Conservation (phyloP, 2,329 filamentous ascomycete genomes). For the Fusarium temperatum region DNA sequence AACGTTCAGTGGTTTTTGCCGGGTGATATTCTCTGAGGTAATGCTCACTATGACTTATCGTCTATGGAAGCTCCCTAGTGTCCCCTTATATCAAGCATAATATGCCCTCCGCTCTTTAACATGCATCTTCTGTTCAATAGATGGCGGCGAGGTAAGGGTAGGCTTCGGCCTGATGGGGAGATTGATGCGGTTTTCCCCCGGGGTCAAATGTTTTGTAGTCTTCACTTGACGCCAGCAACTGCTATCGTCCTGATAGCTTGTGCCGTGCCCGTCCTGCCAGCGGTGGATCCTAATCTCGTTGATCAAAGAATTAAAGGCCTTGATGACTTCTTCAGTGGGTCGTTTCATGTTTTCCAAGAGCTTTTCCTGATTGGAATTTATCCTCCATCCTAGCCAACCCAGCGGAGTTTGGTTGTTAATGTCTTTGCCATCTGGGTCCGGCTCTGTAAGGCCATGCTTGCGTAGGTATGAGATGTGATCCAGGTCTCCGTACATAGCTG, state of each 20-base stretch:
- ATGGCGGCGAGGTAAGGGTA: rapidly evolving
- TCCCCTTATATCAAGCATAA: rapidly evolving
- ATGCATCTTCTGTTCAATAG: neutral
- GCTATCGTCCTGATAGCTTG: neutral
- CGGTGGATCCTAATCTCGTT: neutral
- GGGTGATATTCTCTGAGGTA: neutral
- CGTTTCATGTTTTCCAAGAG: neutral
- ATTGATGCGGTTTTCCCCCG: rapidly evolving
- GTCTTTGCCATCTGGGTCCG: neutral
- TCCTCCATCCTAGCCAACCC: neutral
- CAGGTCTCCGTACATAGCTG: neutral
- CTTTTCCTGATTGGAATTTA: rapidly evolving
- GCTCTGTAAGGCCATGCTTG: neutral
- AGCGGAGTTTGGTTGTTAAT: rapidly evolving
- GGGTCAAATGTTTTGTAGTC: neutral
- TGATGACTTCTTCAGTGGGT: rapidly evolving
- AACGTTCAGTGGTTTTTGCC: rapidly evolving
- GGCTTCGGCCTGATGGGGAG: neutral
- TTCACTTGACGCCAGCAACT: neutral
- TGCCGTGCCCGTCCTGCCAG: neutral
- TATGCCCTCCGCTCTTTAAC: neutral
- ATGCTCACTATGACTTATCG: neutral
- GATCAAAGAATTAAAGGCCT: neutral
- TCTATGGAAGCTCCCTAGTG: neutral
- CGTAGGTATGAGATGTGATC: neutral